Evolutionary conservation across 768 basidiomycete species (phyloP), one percentile per base, ranked within the genome.

Genomic region (Coprinellus aureogranulatus): DNA sequence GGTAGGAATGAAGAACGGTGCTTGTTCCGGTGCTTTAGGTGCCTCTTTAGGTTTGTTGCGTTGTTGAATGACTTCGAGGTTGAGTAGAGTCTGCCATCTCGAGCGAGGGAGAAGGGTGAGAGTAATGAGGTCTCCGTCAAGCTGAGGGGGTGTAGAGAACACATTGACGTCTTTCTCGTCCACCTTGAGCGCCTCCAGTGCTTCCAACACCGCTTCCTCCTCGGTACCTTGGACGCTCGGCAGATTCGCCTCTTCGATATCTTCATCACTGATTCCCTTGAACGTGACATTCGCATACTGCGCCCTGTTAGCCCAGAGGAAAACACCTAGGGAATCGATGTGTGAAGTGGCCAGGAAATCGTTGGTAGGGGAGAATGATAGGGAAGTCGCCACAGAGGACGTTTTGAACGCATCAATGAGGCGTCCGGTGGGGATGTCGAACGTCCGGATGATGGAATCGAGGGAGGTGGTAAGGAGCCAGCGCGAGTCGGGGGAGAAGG

Each of bases 331-430:
- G 57, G 88, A 94, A 63, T 97, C 95, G 5, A 97, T 86, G 68
- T 99, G 97, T 0, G 92, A 81, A 10, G 95, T 95, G 1, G 97
- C 97, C 60, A 99, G 74, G 75, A 99, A 98, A 70, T 98, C 97
- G 55, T 90, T 90, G 0, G 93, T 89, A 0, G 97, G 97, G 2
- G 95, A 98, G 70, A 99, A 96, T 1, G 92, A 81, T 20, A 99
- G 73, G 66, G 89, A 93, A 0, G 92, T 95, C 4, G 96, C 92
- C 25, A 96, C 82, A 62, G 89, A 92, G 27, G 88, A 75, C 9
- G 93, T 94, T 54, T 84, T 82, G 77, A 99, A 98, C 0, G 86
- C 92, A 65, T 98, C 94, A 53, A 99, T 94, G 37, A 98, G 77
- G 26, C 86, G 81, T 4, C 95, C 94, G 18, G 94, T 93, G 0